Conservation (phyloP, 1,284 basidiomycete genomes). For the Ceratobasidium papillatum region DNA sequence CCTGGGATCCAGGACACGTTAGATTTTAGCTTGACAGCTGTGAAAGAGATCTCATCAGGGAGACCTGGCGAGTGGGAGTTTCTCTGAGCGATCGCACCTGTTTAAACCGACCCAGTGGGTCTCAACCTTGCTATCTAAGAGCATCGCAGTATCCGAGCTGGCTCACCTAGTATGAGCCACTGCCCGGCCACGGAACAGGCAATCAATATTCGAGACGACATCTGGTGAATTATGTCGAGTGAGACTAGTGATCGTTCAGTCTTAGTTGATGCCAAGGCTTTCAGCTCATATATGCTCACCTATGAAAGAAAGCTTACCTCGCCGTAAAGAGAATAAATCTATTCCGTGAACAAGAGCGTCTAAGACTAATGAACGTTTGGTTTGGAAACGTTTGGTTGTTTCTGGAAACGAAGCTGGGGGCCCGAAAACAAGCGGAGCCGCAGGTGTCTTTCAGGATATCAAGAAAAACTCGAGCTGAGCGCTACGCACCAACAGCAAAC, state of each 20-base stretch:
- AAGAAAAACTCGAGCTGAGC: too few species aligned
- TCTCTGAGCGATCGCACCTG: neutral
- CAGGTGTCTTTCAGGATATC: neutral
- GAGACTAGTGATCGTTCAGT: neutral
- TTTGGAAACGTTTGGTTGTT: neutral
- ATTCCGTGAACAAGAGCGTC: neutral
- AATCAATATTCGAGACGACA: neutral
- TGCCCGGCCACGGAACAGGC: neutral
- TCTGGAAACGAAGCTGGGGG: neutral
- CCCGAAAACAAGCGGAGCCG: neutral
- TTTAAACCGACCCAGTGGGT: neutral
- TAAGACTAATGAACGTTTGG: neutral
- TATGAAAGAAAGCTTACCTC: neutral
- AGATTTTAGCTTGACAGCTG: slow-evolving; percentile 6
- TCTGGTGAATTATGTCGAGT: neutral
- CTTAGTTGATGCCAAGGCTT: neutral
- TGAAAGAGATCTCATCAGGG: neutral
- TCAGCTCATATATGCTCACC: neutral
- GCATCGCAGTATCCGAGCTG: neutral
- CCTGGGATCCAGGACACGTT: neutral
- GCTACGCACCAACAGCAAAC: too few species aligned
- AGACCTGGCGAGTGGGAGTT: slow-evolving; percentile 1
- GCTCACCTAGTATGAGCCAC: neutral
- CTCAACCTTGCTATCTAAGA: too few species aligned
- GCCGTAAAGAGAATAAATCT: neutral